A percentile compares a stretch with the other conserved stretches of the same genome.
Conservation (phyloP, 1,284 basidiomycete species). For the Microbotryum saponariae region DNA sequence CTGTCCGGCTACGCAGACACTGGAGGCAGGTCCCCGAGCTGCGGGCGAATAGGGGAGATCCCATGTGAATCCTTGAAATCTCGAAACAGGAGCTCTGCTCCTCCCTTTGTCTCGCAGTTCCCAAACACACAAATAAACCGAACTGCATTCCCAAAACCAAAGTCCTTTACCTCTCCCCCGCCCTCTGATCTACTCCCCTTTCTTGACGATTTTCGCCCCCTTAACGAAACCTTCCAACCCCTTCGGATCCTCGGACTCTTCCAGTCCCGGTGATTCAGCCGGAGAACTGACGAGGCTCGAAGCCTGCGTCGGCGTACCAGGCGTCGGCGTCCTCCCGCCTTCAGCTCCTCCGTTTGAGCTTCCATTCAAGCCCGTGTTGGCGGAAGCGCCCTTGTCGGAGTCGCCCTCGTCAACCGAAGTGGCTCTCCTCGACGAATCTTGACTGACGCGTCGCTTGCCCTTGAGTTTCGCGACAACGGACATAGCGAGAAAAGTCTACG, state of each 20-base stretch:
- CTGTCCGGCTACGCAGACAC: no score
- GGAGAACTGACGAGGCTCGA: slow-evolving; percentile 4
- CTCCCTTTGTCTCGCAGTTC: no score
- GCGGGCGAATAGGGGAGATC: no score
- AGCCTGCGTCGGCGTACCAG: neutral
- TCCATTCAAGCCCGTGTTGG: neutral
- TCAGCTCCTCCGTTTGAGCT: neutral
- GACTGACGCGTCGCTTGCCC: slow-evolving; percentile 9
- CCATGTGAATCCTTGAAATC: no score
- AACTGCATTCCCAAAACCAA: no score
- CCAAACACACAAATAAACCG: no score
- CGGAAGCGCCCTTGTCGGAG: neutral
- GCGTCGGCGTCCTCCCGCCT: neutral
- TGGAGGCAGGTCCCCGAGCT: no score
- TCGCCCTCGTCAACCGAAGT: neutral
- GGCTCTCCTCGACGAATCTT: neutral
- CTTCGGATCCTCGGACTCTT: neutral
- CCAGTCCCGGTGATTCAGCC: neutral
- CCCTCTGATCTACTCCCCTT: no score
- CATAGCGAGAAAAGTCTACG: slow-evolving; percentile 7
- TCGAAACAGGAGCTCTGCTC: no score
- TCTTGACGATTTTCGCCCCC: no score
- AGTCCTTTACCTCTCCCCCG: no score
- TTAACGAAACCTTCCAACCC: no score
- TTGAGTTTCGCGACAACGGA: slow-evolving; percentile 19